These are phyloP conservation scores for Rosa rugosa DNA, from an alignment of 306 rosid genomes.

Conservation along the genomic window DNA sequence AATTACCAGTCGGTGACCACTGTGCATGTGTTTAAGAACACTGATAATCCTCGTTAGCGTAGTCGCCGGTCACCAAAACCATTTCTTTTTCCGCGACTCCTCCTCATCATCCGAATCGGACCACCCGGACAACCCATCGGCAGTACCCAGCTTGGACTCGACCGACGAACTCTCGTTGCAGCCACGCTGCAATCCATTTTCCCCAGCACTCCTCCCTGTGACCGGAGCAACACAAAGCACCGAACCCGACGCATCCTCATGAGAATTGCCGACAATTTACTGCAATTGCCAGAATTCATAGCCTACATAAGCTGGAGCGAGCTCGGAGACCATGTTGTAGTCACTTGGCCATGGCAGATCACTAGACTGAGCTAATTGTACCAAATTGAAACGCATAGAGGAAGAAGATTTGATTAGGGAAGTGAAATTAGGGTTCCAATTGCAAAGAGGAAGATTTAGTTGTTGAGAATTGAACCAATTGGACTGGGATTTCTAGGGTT, in stretches of 20 bases:
- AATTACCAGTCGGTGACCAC: no score
- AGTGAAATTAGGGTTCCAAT: not conserved
- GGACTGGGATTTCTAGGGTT: conserved; percentile 23
- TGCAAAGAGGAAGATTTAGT: not conserved
- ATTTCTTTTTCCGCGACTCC: conserved; percentile 42
- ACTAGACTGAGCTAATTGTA: conserved; percentile 1
- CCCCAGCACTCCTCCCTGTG: conserved; percentile 13
- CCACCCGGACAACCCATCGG: conserved; percentile 80
- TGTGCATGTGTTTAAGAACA: no score
- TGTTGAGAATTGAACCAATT: not conserved
- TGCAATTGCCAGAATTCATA: conserved; percentile 38
- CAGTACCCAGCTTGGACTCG: conserved; percentile 30
- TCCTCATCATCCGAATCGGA: conserved; percentile 46
- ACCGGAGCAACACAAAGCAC: conserved; percentile 38
- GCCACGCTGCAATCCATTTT: conserved; percentile 21
- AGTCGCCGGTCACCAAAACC: not conserved
- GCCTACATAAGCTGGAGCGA: conserved; percentile 96
- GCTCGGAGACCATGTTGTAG: conserved; percentile 67
- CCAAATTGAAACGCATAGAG: conserved; percentile 1
- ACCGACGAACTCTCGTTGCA: conserved; percentile 30
- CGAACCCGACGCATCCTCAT: conserved; percentile 47
- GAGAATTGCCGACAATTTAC: conserved; percentile 36
- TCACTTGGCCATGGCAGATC: conserved; percentile 53
- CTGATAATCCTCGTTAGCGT: no score
- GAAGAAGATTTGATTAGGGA: not conserved